Conservation (phyloP, 2,329 filamentous ascomycete species). For the Corynespora cassiicola region DNA sequence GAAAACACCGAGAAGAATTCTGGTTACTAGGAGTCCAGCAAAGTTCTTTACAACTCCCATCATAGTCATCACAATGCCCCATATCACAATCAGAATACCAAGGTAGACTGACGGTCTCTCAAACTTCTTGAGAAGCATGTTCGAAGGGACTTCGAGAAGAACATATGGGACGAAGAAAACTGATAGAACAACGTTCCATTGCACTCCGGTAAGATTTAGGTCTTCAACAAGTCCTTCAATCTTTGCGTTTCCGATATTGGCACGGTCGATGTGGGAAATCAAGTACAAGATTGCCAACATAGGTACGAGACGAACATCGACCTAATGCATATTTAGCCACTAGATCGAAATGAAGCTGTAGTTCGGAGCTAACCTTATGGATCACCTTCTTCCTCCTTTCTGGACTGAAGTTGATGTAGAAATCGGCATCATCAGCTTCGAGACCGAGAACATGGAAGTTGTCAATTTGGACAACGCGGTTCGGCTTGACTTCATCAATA, state of each 20-base stretch:
- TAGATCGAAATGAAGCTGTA: background rate
- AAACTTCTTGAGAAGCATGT: slow-evolving; percentile 48
- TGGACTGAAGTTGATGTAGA: slow-evolving; percentile 40
- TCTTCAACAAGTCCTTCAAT: slow-evolving; percentile 68
- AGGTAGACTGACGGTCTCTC: slow-evolving; percentile 35
- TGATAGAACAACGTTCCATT: slow-evolving; percentile 67
- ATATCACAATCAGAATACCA: slow-evolving; percentile 32
- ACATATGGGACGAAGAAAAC: slow-evolving; percentile 63
- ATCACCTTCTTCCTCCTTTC: slow-evolving; percentile 54
- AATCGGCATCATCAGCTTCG: slow-evolving; percentile 25
- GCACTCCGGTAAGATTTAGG: slow-evolving; percentile 57
- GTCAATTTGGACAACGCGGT: slow-evolving; percentile 32
- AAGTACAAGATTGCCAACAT: slow-evolving; percentile 52
- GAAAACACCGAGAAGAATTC: slow-evolving; percentile 30
- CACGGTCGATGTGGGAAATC: slow-evolving; percentile 61
- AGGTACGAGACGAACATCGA: slow-evolving; percentile 39
- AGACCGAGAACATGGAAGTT: slow-evolving; percentile 33
- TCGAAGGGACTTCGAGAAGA: slow-evolving; percentile 47
- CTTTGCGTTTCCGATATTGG: slow-evolving; percentile 70
- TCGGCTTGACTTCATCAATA: slow-evolving; percentile 17
- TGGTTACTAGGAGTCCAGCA: slow-evolving; percentile 20
- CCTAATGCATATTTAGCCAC: slow-evolving; percentile 6
- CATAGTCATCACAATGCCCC: slow-evolving; percentile 34
- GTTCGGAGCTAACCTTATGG: slow-evolving; percentile 19
- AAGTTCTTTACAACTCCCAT: slow-evolving; percentile 31